Conservation (phyloP, 2,329 filamentous ascomycete genomes). For the Xylariales sp. region DNA sequence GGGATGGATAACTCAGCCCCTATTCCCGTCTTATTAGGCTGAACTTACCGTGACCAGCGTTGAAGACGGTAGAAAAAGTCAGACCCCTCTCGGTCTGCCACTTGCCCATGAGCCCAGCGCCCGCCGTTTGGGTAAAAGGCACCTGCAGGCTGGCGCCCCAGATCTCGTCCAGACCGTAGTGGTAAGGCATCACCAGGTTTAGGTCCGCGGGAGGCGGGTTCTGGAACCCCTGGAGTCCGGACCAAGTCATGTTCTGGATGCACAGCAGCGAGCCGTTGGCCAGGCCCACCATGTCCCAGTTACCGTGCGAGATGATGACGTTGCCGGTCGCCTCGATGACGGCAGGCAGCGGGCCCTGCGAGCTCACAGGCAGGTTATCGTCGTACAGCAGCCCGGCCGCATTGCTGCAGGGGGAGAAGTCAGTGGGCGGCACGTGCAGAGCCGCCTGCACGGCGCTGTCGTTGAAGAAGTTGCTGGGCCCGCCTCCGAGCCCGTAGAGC, state of each 20-base stretch:
- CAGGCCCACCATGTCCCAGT: neutral
- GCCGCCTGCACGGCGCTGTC: neutral
- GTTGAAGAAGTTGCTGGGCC: neutral
- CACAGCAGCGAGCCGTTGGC: neutral
- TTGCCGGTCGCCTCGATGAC: neutral
- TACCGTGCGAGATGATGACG: neutral
- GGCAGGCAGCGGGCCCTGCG: slow-evolving; percentile 29
- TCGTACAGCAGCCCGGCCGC: slow-evolving; percentile 53
- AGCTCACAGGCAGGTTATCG: slow-evolving; percentile 51
- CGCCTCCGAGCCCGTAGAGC: neutral
- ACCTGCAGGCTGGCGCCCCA: no score
- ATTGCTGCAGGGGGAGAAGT: neutral
- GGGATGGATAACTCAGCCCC: no score
- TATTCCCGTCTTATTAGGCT: no score
- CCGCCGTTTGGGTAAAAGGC: no score
- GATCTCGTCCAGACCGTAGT: neutral
- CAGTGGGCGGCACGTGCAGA: neutral
- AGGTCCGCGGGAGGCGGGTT: neutral
- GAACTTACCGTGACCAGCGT: slow-evolving; percentile 3
- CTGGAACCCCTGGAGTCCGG: neutral
- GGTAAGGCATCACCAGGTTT: neutral
- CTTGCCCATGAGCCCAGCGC: neutral
- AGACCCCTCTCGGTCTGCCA: slow-evolving; percentile 2
- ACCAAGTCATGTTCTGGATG: neutral
- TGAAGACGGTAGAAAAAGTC: neutral